Conservation (phyloP, 2,329 filamentous ascomycete species). For the Neofusicoccum laricinum region DNA sequence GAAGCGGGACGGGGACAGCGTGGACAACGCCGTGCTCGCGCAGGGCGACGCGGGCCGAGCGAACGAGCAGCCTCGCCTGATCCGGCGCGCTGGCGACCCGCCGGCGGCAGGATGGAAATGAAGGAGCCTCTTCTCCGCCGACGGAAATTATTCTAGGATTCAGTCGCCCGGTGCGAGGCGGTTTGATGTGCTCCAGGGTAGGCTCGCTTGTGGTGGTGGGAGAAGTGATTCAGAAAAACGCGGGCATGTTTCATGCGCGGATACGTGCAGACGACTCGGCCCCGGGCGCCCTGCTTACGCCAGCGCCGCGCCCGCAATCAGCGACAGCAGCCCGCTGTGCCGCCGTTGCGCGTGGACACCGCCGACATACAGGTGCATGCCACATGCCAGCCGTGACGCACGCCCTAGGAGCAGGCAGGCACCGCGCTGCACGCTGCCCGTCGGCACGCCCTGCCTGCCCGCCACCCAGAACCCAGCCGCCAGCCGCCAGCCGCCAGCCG, state of each 20-base stretch:
- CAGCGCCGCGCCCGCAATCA: constrained; percentile 5
- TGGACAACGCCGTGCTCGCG: background rate
- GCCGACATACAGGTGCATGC: background rate
- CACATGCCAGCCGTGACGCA: background rate
- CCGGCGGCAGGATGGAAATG: constrained; percentile 16
- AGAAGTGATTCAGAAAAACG: constrained; percentile 14
- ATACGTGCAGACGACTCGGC: constrained; percentile 13
- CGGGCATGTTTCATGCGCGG: constrained; percentile 15
- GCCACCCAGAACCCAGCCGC: background rate
- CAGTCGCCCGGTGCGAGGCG: constrained; percentile 13
- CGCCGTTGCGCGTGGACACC: constrained; percentile 9
- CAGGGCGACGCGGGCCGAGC: constrained; percentile 10
- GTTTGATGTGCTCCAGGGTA: constrained; percentile 17
- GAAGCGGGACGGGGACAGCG: constrained; percentile 15
- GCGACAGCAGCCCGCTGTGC: background rate
- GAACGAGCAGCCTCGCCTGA: constrained; percentile 12
- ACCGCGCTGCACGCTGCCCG: background rate
- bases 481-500: background rate
- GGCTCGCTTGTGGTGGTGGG: constrained; percentile 14
- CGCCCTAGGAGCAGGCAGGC: too few relatives aligned
- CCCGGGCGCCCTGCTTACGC: constrained; percentile 6
- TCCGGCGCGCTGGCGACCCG: constrained; percentile 13
- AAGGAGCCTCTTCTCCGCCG: constrained; percentile 18
- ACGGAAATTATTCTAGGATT: constrained; percentile 17
- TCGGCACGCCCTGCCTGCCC: background rate